Evolutionary conservation across 257 asterid genomes (phyloP).

Genomic region (Fraxinus americana): DNA sequence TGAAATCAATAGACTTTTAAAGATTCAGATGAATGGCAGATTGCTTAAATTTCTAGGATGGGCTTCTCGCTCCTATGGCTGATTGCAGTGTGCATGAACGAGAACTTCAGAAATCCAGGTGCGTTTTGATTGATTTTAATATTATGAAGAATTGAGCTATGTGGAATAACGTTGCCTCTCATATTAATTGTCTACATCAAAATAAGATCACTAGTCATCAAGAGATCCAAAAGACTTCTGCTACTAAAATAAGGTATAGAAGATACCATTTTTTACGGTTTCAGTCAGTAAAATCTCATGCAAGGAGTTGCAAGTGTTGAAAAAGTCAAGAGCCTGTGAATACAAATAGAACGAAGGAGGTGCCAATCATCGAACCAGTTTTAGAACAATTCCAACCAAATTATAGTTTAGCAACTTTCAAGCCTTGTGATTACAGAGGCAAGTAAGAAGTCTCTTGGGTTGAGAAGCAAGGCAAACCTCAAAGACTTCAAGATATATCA

Average conservation of each 20-base stretch:
- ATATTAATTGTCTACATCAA: not conserved
- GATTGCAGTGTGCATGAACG: not conserved
- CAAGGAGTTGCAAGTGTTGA: not conserved
- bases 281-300: not conserved
- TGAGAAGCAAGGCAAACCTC: not conserved
- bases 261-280: not conserved
- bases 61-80: not conserved
- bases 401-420: slow-evolving; percentile 20
- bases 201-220: not conserved
- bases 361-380: not conserved
- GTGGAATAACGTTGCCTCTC: not conserved
- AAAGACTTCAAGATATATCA: not conserved
- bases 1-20: not conserved
- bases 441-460: slow-evolving; percentile 10
- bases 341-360: not conserved
- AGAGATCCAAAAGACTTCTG: not conserved
- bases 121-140: not conserved
- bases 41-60: not conserved
- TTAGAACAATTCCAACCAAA: not conserved
- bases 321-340: not conserved
- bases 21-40: not conserved
- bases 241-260: not conserved
- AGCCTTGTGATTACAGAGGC: not conserved
- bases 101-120: not conserved
- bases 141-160: not conserved